Evolutionary conservation across 176 grass and related monocot species (phyloP).

Genomic region (Oryza rufipogon): DNA sequence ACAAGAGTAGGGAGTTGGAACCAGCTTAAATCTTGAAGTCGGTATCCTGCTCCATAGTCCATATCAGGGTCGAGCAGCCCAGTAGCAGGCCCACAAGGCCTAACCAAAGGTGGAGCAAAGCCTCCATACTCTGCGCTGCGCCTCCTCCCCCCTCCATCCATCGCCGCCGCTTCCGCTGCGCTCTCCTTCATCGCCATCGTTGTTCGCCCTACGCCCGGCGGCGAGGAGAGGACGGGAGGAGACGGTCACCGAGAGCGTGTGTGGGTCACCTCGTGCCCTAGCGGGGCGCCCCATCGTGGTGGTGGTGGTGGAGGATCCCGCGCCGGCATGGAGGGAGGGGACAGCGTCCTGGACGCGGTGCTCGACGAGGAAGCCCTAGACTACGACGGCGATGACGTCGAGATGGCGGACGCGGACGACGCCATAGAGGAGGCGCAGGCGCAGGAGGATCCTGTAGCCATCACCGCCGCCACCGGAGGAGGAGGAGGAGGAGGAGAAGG

Average conservation of each 20-base stretch:
- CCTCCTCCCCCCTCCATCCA: not conserved
- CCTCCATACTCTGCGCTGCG: not conserved
- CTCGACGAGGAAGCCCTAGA: constrained; percentile 47
- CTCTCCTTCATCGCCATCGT: not conserved
- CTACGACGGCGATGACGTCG: constrained; percentile 55
- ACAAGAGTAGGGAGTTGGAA: no score
- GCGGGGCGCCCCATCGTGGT: not conserved
- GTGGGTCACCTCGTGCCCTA: not conserved
- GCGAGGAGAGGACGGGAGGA: not conserved
- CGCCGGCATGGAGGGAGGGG: constrained; percentile 43
- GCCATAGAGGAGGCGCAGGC: constrained; percentile 26
- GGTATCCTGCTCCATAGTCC: no score
- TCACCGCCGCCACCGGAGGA: not conserved
- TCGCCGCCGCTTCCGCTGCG: constrained; percentile 25
- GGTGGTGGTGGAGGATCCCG: not conserved
- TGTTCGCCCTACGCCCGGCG: not conserved
- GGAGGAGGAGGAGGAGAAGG: constrained; percentile 9
- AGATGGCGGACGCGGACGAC: constrained; percentile 70
- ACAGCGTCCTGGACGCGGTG: constrained; percentile 24
- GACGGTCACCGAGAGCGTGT: not conserved
- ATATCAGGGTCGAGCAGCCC: not conserved
- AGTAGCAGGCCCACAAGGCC: not conserved
- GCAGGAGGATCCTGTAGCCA: constrained; percentile 6
- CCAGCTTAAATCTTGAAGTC: no score
- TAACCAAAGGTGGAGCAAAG: not conserved